phyloP scores from a whole-genome alignment of 768 basidiomycete species.

The Pleurotus platypus region DNA sequence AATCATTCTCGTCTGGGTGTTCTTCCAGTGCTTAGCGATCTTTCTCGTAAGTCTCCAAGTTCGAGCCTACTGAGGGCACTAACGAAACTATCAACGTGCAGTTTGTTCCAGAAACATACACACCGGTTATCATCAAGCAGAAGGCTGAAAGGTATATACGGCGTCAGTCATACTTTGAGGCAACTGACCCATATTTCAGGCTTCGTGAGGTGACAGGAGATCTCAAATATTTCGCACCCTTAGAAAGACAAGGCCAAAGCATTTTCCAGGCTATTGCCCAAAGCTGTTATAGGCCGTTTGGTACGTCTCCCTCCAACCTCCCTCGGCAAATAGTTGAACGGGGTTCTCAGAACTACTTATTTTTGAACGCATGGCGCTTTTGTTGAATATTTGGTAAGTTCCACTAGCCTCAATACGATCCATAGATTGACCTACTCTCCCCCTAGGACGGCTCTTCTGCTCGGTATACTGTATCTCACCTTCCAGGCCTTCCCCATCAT shows the following conservation, averaged over 20 bases:
- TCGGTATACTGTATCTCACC: slow-evolving; percentile 60
- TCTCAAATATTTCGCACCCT: slow-evolving; percentile 49
- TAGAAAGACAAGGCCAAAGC: slow-evolving; percentile 47
- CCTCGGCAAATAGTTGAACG: not conserved
- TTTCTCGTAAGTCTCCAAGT: slow-evolving; percentile 36
- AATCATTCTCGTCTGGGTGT: slow-evolving; percentile 66
- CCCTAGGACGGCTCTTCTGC: slow-evolving; percentile 53
- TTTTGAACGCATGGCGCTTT: slow-evolving; percentile 70
- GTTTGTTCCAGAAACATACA: slow-evolving; percentile 73
- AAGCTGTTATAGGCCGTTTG: slow-evolving; percentile 70
- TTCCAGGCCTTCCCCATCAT: slow-evolving; percentile 61
- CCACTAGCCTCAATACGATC: slow-evolving; percentile 36
- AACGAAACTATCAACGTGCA: slow-evolving; percentile 17
- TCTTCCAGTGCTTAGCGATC: slow-evolving; percentile 46
- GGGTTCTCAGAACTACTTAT: slow-evolving; percentile 49
- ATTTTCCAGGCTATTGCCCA: slow-evolving; percentile 44
- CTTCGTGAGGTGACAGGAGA: slow-evolving; percentile 57
- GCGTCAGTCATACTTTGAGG: not conserved
- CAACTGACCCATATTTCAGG: slow-evolving; percentile 22
- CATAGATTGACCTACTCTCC: slow-evolving; percentile 29
- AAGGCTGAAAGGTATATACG: slow-evolving; percentile 41
- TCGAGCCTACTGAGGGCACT: not conserved
- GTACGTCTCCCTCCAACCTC: slow-evolving; percentile 34
- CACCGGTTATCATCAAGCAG: slow-evolving; percentile 51
- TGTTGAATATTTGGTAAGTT: slow-evolving; percentile 65